Base-by-base conservation (phyloP, 495 filamentous ascomycete genomes). In the Chaetomium cochliodes region DNA sequence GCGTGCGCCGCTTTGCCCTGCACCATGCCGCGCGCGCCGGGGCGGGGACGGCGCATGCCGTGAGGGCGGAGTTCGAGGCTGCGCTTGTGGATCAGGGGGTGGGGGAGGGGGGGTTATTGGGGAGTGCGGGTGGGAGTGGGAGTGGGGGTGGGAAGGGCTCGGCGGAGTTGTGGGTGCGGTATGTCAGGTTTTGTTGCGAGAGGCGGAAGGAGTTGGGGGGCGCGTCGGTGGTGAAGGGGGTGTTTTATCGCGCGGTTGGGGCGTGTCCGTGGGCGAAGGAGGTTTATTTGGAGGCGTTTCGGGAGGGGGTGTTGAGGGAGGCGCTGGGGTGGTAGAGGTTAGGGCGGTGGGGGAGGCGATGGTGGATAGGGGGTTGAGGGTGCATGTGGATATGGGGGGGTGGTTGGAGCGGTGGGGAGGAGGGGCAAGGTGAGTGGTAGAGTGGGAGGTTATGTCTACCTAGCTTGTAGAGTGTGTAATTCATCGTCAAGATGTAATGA, bases 231-330 rank as follows among this genome's bases (percentile, higher is more conserved):
- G 66, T 76, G 3, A 76, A 73, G 63, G 71, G 72, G 6, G 84
- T 88, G 15, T 82, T 90, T 57, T 90, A 87, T 75, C 82, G 90
- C 75, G 91, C 88, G 20, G 71, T 92, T 44, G 79, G 80, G 47
- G 80, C 83, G 3, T 92, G 90, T 74, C 90, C 90, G 1, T 90
- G 90, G 90, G 86, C 85, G 1, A 94, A 92, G 74, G 85, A 86
- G 62, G 73, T 90, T 12, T 82, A 85, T 60, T 79, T 90, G 78
- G 69, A 88, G 28, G 88, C 80, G 0, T 91, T 91, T 69, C 39
- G 22, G 15, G 12, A 2, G 30, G 11, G 2, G 64, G 67, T 26
- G 41, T 59, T 76, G 28, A 64, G 56, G 9, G 52, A 63, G 28
- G 70, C 69, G 11, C 65, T 80, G 68, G 69, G 75, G 69, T 63